phyloP scores from a whole-genome alignment of 164 flowering plant genomes.

The Brasenia schreberi region DNA sequence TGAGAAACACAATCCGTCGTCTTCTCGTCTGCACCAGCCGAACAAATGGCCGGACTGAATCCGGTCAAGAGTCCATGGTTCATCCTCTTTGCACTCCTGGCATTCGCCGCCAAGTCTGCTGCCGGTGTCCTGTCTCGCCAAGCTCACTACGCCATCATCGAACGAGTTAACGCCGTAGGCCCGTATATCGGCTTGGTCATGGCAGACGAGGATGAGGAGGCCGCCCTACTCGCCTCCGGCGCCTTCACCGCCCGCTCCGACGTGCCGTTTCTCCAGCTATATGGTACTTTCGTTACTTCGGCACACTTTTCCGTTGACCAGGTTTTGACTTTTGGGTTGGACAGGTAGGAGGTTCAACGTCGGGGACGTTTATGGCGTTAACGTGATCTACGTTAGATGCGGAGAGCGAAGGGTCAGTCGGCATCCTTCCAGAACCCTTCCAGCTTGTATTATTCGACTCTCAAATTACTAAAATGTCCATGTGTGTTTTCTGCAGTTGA shows the following conservation, averaged over 20 bases:
- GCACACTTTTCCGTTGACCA: neutral
- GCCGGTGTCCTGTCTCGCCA: conserved; percentile 18
- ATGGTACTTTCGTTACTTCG: conserved; percentile 15
- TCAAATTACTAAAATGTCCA: neutral
- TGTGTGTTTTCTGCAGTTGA: conserved; percentile 16
- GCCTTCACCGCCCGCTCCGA: conserved; percentile 11
- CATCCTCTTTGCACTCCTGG: neutral
- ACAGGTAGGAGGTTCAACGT: conserved; percentile 45
- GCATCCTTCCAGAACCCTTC: neutral
- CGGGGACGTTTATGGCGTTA: conserved; percentile 30
- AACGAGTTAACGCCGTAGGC: conserved; percentile 23
- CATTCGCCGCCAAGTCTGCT: neutral
- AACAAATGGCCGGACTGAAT: no score
- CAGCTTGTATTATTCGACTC: neutral
- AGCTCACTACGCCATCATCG: conserved; percentile 19
- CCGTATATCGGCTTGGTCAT: conserved; percentile 41
- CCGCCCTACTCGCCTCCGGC: conserved; percentile 12
- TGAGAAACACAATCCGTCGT: no score
- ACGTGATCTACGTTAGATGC: conserved; percentile 39
- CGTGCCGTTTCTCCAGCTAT: conserved; percentile 26
- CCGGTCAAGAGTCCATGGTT: neutral
- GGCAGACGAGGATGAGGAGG: conserved; percentile 29
- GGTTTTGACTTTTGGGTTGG: neutral
- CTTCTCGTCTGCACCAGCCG: no score
- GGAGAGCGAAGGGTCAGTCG: conserved; percentile 31